phyloP scores from a whole-genome alignment of 1,284 basidiomycete genomes.

The Polyporus tsugae region DNA sequence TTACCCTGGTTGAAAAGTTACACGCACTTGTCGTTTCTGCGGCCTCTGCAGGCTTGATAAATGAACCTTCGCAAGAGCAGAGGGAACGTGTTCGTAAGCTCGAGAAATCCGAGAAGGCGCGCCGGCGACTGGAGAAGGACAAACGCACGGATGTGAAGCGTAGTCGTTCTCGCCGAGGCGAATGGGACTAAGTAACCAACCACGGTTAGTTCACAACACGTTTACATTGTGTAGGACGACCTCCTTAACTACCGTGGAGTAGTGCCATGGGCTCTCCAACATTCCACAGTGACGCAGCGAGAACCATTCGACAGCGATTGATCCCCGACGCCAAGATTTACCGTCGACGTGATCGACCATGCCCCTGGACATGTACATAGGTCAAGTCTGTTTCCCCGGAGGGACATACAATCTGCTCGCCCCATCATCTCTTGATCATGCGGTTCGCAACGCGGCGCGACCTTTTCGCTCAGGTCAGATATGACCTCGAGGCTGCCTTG shows the following conservation, averaged over 20 bases:
- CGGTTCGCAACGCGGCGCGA: background rate
- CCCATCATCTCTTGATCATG: background rate
- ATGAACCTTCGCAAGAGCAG: constrained; percentile 64
- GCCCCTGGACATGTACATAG: background rate
- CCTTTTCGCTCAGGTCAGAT: constrained; percentile 27
- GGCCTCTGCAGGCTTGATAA: constrained; percentile 55
- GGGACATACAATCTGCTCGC: too few species aligned
- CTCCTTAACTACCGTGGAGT: background rate
- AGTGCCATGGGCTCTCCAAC: background rate
- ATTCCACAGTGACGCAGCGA: background rate
- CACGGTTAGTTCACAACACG: background rate
- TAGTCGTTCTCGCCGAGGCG: constrained; percentile 37
- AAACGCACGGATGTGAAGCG: constrained; percentile 56
- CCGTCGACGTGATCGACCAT: background rate
- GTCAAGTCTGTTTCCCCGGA: background rate
- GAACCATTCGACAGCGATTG: background rate
- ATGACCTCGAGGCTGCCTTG: constrained; percentile 55
- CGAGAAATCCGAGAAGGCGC: constrained; percentile 53
- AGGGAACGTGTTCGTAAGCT: constrained; percentile 59
- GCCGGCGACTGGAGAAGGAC: constrained; percentile 59
- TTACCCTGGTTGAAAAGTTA: constrained; percentile 49
- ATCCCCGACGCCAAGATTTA: background rate
- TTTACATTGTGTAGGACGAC: background rate
- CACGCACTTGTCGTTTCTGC: constrained; percentile 59
- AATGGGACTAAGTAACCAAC: constrained; percentile 32